Evolutionary conservation across 257 asterid species (phyloP).

Genomic region (Nicotiana benthamiana): DNA sequence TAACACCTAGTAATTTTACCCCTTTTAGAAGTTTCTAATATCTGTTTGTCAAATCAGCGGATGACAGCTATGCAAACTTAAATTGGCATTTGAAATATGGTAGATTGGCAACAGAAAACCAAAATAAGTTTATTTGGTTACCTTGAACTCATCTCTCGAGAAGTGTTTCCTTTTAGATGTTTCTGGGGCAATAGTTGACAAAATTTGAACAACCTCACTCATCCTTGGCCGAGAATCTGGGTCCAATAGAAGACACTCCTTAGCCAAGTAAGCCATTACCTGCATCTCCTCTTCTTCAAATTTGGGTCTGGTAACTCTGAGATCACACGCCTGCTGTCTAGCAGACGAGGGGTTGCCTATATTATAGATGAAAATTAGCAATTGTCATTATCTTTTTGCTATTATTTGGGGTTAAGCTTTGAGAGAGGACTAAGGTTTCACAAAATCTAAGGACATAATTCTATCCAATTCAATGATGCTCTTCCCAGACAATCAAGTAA

Average conservation of each 20-base stretch:
- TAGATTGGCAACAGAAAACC: neutral
- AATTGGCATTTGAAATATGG: neutral
- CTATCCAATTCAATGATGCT: neutral
- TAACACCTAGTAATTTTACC: neutral
- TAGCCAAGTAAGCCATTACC: slow-evolving; percentile 88
- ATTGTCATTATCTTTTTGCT: neutral
- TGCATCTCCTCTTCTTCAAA: slow-evolving; percentile 81
- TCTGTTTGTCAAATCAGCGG: neutral
- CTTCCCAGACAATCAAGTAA: neutral
- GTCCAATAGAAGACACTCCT: slow-evolving; percentile 84
- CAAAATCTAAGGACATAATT: neutral
- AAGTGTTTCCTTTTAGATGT: slow-evolving; percentile 61
- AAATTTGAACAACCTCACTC: slow-evolving; percentile 89
- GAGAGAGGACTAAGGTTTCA: neutral
- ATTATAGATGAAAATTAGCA: neutral
- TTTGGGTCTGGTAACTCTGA: slow-evolving; percentile 78
- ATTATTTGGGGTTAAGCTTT: neutral
- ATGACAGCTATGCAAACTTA: neutral
- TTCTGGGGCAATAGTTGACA: slow-evolving; percentile 73
- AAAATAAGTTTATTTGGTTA: slow-evolving; percentile 6
- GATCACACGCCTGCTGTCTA: slow-evolving; percentile 69
- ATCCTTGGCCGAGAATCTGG: slow-evolving; percentile 93
- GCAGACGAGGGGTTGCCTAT: slow-evolving; percentile 80
- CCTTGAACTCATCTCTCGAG: slow-evolving; percentile 31
- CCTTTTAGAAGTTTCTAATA: neutral